Conservation (phyloP, 164 flowering plant species). For the Dillenia suffruticosa region DNA sequence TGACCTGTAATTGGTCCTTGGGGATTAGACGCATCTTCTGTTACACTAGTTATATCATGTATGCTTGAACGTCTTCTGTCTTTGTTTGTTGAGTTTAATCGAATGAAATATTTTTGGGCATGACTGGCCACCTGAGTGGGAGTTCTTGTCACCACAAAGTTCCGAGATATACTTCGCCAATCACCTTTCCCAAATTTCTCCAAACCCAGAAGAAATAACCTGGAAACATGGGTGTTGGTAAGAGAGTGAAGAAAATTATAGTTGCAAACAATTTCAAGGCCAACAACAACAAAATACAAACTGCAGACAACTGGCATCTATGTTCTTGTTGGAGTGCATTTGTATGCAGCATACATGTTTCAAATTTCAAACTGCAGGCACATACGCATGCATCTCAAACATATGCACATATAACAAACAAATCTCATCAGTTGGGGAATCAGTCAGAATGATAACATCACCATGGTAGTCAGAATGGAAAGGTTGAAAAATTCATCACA, state of each 20-base stretch:
- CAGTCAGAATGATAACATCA: too few relatives aligned
- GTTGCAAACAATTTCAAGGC: too few relatives aligned
- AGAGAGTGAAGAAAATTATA: too few relatives aligned
- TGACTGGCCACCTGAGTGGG: background rate
- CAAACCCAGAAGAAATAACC: constrained; percentile 8
- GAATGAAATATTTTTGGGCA: background rate
- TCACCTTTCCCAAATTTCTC: constrained; percentile 9
- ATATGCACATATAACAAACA: too few relatives aligned
- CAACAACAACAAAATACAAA: too few relatives aligned
- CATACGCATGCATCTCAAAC: too few relatives aligned
- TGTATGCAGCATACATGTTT: background rate
- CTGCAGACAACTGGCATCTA: too few relatives aligned
- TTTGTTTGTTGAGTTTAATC: constrained; percentile 4
- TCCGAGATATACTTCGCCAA: constrained; percentile 8
- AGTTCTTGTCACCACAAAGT: constrained; percentile 8
- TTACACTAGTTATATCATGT: constrained; percentile 5
- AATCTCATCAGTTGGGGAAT: too few relatives aligned
- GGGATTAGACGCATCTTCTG: background rate
- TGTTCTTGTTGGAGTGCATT: too few relatives aligned
- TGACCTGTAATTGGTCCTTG: constrained; percentile 3
- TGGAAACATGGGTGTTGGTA: background rate
- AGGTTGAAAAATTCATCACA: too few relatives aligned
- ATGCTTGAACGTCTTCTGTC: constrained; percentile 8
- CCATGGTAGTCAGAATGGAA: too few relatives aligned
- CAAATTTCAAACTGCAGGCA: background rate